Evolutionary conservation across 2,329 filamentous ascomycete genomes (phyloP), one percentile per base, ranked within the genome.

Genomic region (Colletotrichum costaricense): DNA sequence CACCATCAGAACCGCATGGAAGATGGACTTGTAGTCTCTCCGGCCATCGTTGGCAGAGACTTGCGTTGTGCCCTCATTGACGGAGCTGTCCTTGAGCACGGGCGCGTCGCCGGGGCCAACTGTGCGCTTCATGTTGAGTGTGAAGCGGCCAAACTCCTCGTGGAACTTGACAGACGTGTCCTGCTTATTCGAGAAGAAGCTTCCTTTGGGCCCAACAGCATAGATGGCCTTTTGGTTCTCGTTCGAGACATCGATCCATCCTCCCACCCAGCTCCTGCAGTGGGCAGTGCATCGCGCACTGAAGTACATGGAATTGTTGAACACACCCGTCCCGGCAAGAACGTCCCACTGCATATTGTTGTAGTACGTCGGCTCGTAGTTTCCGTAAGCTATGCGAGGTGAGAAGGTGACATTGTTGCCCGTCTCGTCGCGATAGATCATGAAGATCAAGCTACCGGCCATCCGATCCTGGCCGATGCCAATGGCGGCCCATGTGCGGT

Each of bases 401-500:
- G 88, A 90, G 69, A 92, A 83, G 30, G 88, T 91, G 69, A 90
- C 84, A 75, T 88, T 88, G 65, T 84, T 79, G 66, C 83, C 84
- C 6, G 81, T 81, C 5, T 80, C 78, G 69, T 86, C 86, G 58
- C 83, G 80, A 81, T 92, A 91, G n/a, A 87, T 80, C 77, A 91
- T 84, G 57, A 91, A 84, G 70, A 89, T 87, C 28, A 91, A 82
- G 8, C 88, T 82, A 63, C 87, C 84, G 3, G 82, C 80, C 86
- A 90, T 90, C 76, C 86, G 84, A 59, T 84, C 76, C 69, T 82
- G 84, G 58, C 89, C 90, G 49, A 90, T 84, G 46, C 90, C 90
- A 55, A 91, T 79, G 70, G 86, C 88, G 55, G 85, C 85, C 88
- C 88, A 92, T 46, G 86, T 84, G 49, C 84, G 80, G 11, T 79